Base-by-base conservation (phyloP, 805 yeast genomes). In the Yarrowia sp. region DNA sequence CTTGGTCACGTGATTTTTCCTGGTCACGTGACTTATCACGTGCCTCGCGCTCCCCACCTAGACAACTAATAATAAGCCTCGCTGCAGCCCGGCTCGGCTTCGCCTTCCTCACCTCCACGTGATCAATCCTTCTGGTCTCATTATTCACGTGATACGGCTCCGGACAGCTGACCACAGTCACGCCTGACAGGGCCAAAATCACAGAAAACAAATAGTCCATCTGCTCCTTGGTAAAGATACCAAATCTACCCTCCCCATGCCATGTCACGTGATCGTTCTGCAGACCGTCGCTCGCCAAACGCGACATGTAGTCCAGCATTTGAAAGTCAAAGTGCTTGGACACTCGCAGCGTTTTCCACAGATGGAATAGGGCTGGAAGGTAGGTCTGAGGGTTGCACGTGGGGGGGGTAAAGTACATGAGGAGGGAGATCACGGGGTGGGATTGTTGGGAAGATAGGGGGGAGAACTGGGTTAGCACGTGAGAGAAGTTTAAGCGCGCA, bases 181-280 rank as follows among this genome's bases (percentile, higher is more conserved):
- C 83, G 70, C 84, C 82, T 32, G 85, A 74, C 22, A 78, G 70
- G 11, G 80, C 70, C 26, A 77, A 72, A 40, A 75, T 76, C 36
- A 74, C 82, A 77, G 89, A 89, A 73, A 89, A 82, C 63, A 89
- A 77, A 69, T 82, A 81, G 22, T 84, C 79, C 72, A 91, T 82
- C 74, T 93, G 97, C 1, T 81, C 82, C 14, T 82, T 81, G 1
- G 88, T 82, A 71, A 89, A 86, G 0, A 92, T 79, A 16, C 97
- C 97, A 76, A 78, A 87, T 35, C 81, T 79, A 0, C 86, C 85
- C 9, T 14, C 7, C 3, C 49, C 64, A 32, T 56, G 64, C 69
- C 85, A 77, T 1, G 73, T 70, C 0, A 82, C 73, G 22, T 76
- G 67, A 2, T 78, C 70, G 22, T 78, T 75, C 35, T 79, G 74